Base-by-base conservation (phyloP, 495 filamentous ascomycete genomes). In the Lasiosphaeris hirsuta region DNA sequence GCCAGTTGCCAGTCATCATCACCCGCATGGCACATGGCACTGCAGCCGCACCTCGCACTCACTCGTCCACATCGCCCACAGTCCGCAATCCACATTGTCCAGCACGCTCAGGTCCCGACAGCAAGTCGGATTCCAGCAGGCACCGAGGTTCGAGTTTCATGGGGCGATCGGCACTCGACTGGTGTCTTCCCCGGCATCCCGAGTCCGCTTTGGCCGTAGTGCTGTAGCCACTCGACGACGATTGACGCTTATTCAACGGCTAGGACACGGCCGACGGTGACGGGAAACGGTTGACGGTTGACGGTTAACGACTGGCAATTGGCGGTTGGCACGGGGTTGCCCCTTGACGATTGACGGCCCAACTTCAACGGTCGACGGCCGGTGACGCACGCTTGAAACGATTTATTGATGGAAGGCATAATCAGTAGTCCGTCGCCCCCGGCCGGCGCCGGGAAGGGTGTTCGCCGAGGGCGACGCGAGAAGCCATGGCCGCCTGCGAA, bases 401-500 rank as follows among this genome's bases (percentile, higher is more conserved):
- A 50, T 39, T 42, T 35, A 57, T 57, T 57, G 41, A 64, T 64
- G 62, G 62, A 64, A 47, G 39, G 46, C 33, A 38, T 58, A 38
- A 54, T 42, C 42, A 45, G 14, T 56, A 60, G 60, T 46, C 52
- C 62, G 17, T 57, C 57, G 58, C 60, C 63, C 38, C 60, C 60
- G 50, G 64, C 57, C 23, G 53, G 41, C 35, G 5, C 23, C 23
- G 49, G 49, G 11, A 60, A 57, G 43, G 45, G 51, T 58, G 57
- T 59, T 49, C 68, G 68, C 18, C 61, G 68, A 11, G 68, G 68
- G 41, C 58, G 68, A 34, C 66, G 68, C 40, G 68, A 69, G 54
- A 70, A 70, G 41, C 68, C 68, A 60, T 70, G 68, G 68, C 68
- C 68, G 17, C 58, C 53, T 1, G 61, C 59, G 4, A 70, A 70